Conservation (phyloP, 257 asterid species). For the Solanum commersonii region DNA sequence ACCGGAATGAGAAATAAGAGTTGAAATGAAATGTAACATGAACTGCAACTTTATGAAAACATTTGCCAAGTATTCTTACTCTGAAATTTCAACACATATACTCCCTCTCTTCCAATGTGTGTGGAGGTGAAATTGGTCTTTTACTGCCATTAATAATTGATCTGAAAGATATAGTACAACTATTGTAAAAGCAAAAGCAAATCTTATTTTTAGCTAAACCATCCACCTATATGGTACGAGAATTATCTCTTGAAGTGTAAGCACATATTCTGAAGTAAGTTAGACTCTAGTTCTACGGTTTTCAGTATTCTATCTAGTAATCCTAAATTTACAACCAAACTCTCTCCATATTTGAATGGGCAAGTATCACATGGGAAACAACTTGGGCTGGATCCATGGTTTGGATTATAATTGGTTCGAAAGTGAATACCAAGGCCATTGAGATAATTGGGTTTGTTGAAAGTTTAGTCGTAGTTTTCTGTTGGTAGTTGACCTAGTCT, state of each 20-base stretch:
- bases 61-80: neutral
- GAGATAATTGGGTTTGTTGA: neutral
- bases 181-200: no score
- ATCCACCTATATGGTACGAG: fast-evolving
- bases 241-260: no score
- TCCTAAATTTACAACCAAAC: fast-evolving
- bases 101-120: no score
- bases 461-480: no score
- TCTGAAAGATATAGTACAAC: no score
- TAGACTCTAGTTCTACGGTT: no score
- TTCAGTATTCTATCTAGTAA: no score
- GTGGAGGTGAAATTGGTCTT: no score
- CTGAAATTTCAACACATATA: neutral
- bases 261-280: fast-evolving
- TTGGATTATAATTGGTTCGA: neutral
- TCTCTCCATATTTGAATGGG: neutral
- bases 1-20: neutral
- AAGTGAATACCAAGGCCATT: neutral
- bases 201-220: no score
- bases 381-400: neutral
- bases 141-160: no score
- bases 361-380: fast-evolving
- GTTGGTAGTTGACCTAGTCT: no score
- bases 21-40: neutral
- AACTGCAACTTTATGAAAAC: neutral